phyloP scores from a whole-genome alignment of 1,284 basidiomycete species.

The Grifola frondosa region DNA sequence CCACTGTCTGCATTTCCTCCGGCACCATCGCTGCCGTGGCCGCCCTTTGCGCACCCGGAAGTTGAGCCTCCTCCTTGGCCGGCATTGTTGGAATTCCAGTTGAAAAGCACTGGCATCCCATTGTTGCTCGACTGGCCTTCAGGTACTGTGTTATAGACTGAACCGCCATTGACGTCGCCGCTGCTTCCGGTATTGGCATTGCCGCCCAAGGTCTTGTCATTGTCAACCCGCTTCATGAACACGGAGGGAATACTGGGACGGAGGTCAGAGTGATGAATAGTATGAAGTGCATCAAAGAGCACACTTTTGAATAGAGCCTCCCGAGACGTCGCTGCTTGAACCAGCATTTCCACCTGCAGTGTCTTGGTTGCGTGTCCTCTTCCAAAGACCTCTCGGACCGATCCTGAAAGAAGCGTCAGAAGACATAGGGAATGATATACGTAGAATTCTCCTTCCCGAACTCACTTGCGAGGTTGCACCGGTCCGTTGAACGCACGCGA shows the following conservation, averaged over 20 bases:
- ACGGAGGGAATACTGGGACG: not conserved
- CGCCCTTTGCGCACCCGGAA: conserved; percentile 29
- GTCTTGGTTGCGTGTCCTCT: conserved; percentile 16
- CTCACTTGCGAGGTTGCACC: conserved; percentile 10
- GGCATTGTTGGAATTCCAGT: conserved; percentile 35
- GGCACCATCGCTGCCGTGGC: conserved; percentile 25
- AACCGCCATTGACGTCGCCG: conserved; percentile 28
- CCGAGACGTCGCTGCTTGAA: conserved; percentile 9
- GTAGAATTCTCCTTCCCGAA: conserved; percentile 4
- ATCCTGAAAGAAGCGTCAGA: conserved; percentile 1
- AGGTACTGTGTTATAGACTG: conserved; percentile 25
- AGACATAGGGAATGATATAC: too few species aligned
- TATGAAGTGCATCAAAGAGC: not conserved
- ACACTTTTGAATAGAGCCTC: conserved; percentile 12
- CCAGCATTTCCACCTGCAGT: conserved; percentile 26
- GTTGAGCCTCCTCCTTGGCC: conserved; percentile 29
- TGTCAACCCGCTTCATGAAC: conserved; percentile 22
- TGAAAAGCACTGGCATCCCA: conserved; percentile 31
- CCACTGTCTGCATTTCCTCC: conserved; percentile 33
- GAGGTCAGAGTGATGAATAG: not conserved
- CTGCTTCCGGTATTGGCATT: conserved; percentile 29
- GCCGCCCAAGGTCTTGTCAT: conserved; percentile 28
- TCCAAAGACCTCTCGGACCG: conserved; percentile 15
- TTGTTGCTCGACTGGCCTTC: conserved; percentile 23
- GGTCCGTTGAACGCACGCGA: conserved; percentile 2